These are phyloP conservation scores for Botrytis galanthina DNA, from an alignment of 2,329 filamentous ascomycete genomes.

Conservation along the genomic window DNA sequence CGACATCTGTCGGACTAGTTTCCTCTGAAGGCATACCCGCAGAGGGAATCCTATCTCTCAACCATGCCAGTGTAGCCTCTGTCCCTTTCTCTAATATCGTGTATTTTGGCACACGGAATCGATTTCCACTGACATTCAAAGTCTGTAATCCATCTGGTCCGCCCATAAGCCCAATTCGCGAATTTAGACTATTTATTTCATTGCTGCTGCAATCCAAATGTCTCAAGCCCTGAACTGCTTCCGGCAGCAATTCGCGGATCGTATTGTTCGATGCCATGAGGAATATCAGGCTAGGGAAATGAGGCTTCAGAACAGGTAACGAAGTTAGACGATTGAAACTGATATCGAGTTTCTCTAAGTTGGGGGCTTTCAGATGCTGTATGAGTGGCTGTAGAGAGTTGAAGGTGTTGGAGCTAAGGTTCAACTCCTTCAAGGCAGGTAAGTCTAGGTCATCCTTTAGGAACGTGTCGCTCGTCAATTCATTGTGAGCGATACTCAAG, in stretches of 20 bases:
- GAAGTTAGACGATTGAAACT: slow-evolving; percentile 76
- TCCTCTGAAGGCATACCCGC: slow-evolving; percentile 52
- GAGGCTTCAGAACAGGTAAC: slow-evolving; percentile 63
- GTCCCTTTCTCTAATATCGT: slow-evolving; percentile 84
- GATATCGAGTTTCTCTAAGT: slow-evolving; percentile 73
- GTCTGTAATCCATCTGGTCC: slow-evolving; percentile 57
- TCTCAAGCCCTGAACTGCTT: slow-evolving; percentile 70
- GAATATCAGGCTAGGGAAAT: slow-evolving; percentile 68
- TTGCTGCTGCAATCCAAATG: slow-evolving; percentile 82
- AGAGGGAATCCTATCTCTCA: slow-evolving; percentile 73
- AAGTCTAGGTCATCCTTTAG: slow-evolving; percentile 66
- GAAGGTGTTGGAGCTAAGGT: slow-evolving; percentile 71
- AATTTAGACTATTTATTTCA: slow-evolving; percentile 77
- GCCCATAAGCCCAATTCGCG: slow-evolving; percentile 74
- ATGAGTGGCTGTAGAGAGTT: slow-evolving; percentile 66
- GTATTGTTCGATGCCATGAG: slow-evolving; percentile 78
- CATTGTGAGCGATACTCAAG: slow-evolving; percentile 74
- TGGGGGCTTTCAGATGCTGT: slow-evolving; percentile 67
- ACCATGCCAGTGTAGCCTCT: slow-evolving; percentile 76
- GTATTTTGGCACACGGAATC: slow-evolving; percentile 83
- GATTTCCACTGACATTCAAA: slow-evolving; percentile 79
- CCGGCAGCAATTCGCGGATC: slow-evolving; percentile 68
- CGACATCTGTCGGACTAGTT: slow-evolving; percentile 27
- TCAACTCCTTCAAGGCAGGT: slow-evolving; percentile 73
- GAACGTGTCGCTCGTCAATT: slow-evolving; percentile 63